These are phyloP conservation scores for Cercospora beticola DNA, from an alignment of 2,329 filamentous ascomycete genomes.

Conservation along the genomic window DNA sequence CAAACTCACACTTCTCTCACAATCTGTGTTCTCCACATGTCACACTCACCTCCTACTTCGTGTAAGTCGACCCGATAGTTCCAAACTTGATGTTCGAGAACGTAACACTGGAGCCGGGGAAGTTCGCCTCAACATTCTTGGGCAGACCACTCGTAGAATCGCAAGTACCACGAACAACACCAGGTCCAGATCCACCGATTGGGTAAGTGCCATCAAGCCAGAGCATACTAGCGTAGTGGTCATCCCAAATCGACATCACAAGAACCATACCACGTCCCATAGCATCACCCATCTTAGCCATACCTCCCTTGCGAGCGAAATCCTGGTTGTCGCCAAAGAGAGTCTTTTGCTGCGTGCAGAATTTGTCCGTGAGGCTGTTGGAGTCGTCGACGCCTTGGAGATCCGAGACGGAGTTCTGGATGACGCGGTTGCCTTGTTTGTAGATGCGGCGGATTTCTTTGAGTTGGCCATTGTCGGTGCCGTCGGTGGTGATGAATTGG, in stretches of 20 bases:
- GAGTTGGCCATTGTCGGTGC: conserved; percentile 55
- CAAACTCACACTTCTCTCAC: not conserved
- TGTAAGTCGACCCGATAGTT: conserved; percentile 29
- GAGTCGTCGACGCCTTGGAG: conserved; percentile 49
- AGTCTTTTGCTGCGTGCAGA: conserved; percentile 49
- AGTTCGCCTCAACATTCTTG: conserved; percentile 22
- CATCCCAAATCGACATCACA: conserved; percentile 65
- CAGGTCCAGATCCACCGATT: conserved; percentile 11
- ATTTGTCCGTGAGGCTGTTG: conserved; percentile 58
- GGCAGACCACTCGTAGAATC: conserved; percentile 25
- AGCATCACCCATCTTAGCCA: conserved; percentile 56
- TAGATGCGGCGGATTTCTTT: conserved; percentile 65
- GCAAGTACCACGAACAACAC: conserved; percentile 28
- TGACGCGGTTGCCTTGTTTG: conserved; percentile 61
- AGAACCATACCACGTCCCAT: conserved; percentile 62
- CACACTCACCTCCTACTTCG: not conserved
- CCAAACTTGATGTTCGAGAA: conserved; percentile 30
- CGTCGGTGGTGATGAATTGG: conserved; percentile 59
- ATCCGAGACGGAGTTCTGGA: conserved; percentile 53
- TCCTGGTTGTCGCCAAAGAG: conserved; percentile 41
- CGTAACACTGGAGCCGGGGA: conserved; percentile 23
- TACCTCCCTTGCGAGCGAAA: conserved; percentile 58
- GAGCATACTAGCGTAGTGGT: conserved; percentile 68
- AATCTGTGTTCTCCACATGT: not conserved
- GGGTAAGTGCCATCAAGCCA: conserved; percentile 61